phyloP scores from a whole-genome alignment of 2,329 filamentous ascomycete species.

The Sporothrix brunneoviolacea region DNA sequence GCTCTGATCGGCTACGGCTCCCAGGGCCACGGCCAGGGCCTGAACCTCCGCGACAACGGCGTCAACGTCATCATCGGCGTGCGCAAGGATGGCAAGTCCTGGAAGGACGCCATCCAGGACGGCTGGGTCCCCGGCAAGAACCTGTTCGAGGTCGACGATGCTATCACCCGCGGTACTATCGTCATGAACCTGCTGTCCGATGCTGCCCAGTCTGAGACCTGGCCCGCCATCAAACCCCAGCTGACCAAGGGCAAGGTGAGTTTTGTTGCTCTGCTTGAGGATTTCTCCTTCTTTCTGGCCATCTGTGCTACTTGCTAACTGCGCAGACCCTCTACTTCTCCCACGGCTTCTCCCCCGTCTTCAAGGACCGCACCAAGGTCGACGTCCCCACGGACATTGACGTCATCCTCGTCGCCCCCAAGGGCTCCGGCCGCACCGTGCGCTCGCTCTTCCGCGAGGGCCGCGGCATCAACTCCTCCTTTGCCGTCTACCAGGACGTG shows the following conservation, averaged over 20 bases:
- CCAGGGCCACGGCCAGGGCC: conserved; percentile 96
- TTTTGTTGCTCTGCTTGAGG: conserved; percentile 9
- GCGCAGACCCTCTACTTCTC: conserved; percentile 98
- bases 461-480: conserved; percentile 98
- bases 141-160: conserved; percentile 96
- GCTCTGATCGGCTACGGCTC: conserved; percentile 98
- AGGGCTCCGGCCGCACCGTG: conserved; percentile 97
- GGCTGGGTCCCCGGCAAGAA: conserved; percentile 98
- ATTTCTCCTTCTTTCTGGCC: no score
- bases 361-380: conserved; percentile 99
- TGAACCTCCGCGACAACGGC: conserved; percentile 99
- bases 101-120: conserved; percentile 95
- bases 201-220: conserved; percentile 97
- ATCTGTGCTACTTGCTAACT: not conserved
- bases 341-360: conserved; percentile 99
- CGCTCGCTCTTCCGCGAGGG: conserved; percentile 98
- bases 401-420: conserved; percentile 98
- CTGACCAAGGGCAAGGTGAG: conserved; percentile 95
- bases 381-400: conserved; percentile 93
- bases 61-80: conserved; percentile 99
- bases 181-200: conserved; percentile 99
- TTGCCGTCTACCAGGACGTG: conserved; percentile 97
- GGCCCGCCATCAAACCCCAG: conserved; percentile 96
- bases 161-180: conserved; percentile 87
- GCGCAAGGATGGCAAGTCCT: conserved; percentile 95